phyloP scores from a whole-genome alignment of 345 rosid genomes.

The Raphanus raphanistrum region DNA sequence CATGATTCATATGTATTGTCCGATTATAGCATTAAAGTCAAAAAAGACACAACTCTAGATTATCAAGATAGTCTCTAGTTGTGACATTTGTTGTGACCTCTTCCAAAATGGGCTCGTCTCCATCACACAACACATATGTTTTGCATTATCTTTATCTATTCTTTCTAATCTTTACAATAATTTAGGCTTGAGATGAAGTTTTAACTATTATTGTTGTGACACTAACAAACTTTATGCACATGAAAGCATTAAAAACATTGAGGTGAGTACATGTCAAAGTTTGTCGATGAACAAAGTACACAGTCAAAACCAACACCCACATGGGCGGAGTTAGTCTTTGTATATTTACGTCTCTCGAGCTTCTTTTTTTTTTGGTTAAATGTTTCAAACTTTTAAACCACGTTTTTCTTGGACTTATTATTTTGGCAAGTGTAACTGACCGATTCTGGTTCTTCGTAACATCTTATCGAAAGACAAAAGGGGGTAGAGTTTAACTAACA shows the following conservation, averaged over 20 bases:
- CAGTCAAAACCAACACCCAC: no score
- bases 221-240: conserved; percentile 16
- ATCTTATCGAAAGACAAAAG: background rate
- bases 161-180: background rate
- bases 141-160: background rate
- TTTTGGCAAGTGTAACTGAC: conserved; percentile 1
- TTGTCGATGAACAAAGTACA: no score
- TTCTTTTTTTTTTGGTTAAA: no score
- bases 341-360: background rate
- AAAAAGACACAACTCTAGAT: conserved; percentile 31
- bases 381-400: background rate
- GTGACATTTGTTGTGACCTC: conserved; percentile 28
- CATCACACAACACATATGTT: background rate
- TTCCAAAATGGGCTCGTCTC: conserved; percentile 2
- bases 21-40: conserved; percentile 34
- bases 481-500: background rate
- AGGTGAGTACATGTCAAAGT: conserved; percentile 29
- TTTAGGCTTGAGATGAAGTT: conserved; percentile 7
- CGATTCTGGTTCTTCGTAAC: background rate
- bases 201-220: background rate
- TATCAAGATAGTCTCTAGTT: conserved; percentile 27
- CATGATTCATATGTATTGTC: conserved; percentile 24
- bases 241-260: conserved; percentile 23
- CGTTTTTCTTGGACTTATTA: no score
- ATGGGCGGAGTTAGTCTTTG: background rate